Conservation (phyloP, 164 flowering plant genomes). For the Amborella trichopoda region DNA sequence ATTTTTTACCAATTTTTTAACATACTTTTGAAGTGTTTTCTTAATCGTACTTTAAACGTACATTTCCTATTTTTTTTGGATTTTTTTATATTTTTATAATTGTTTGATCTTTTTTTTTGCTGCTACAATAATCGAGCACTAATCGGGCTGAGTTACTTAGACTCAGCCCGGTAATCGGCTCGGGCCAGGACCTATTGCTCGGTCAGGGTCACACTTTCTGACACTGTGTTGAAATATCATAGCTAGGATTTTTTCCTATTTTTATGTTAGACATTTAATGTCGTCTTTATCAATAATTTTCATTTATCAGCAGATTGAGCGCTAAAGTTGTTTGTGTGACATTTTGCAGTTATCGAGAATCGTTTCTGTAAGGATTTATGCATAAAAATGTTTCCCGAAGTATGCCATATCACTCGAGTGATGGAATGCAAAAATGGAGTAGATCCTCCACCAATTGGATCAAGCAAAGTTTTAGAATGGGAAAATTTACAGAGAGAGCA, state of each 20-base stretch:
- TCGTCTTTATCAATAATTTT: not conserved
- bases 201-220: too few relatives aligned
- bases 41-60: too few relatives aligned
- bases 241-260: too few relatives aligned
- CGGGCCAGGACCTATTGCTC: not conserved
- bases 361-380: conserved; percentile 53
- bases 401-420: conserved; percentile 22
- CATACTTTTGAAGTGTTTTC: too few relatives aligned
- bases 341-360: conserved; percentile 55
- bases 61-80: too few relatives aligned
- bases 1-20: too few relatives aligned
- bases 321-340: not conserved
- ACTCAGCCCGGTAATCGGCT: not conserved
- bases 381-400: conserved; percentile 44
- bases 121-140: too few relatives aligned
- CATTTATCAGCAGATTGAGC: not conserved
- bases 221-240: too few relatives aligned
- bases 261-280: not conserved
- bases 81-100: too few relatives aligned
- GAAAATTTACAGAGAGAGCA: conserved; percentile 36
- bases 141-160: too few relatives aligned
- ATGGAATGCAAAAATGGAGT: conserved; percentile 14
- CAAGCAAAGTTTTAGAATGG: conserved; percentile 25
- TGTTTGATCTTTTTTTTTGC: too few relatives aligned
- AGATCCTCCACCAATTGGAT: conserved; percentile 13